phyloP scores from a whole-genome alignment of 2,329 filamentous ascomycete genomes.

The Aschersonia sp. region DNA sequence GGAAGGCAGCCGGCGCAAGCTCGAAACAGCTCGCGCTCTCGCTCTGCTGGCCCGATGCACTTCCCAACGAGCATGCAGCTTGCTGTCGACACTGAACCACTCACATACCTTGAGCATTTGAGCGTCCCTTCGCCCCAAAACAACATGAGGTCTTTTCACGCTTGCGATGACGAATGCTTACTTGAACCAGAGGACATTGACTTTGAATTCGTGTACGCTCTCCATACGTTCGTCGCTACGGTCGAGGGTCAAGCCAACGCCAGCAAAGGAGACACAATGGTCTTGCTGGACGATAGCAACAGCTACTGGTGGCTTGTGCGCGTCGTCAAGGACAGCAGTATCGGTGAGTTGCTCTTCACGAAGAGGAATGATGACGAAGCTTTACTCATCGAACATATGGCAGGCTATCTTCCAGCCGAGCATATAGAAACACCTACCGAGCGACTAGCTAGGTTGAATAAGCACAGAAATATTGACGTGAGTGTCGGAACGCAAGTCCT shows the following conservation, averaged over 20 bases:
- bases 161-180: constrained; percentile 75
- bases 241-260: constrained; percentile 98
- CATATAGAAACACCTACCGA: constrained; percentile 98
- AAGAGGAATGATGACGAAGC: too few species aligned
- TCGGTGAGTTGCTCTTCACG: constrained; percentile 34
- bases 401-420: constrained; percentile 90
- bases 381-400: neutral
- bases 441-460: constrained; percentile 82
- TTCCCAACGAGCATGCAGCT: neutral
- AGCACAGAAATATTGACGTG: constrained; percentile 96
- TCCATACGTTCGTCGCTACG: constrained; percentile 94
- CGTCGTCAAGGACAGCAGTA: constrained; percentile 94
- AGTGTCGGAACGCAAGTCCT: constrained; percentile 15
- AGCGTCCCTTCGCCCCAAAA: constrained; percentile 28
- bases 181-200: constrained; percentile 93
- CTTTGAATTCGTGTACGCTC: constrained; percentile 97
- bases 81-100: neutral
- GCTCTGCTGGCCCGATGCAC: neutral
- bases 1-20: neutral
- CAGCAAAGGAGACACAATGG: constrained; percentile 97
- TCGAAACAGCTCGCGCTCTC: neutral
- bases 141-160: constrained; percentile 51
- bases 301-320: constrained; percentile 99
- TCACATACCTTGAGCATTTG: neutral
- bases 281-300: constrained; percentile 93